Evolutionary conservation across 1,139 yeast genomes (phyloP), one percentile per base, ranked within the genome.

Genomic region (Hemisphaericaspora xylanilytica): DNA sequence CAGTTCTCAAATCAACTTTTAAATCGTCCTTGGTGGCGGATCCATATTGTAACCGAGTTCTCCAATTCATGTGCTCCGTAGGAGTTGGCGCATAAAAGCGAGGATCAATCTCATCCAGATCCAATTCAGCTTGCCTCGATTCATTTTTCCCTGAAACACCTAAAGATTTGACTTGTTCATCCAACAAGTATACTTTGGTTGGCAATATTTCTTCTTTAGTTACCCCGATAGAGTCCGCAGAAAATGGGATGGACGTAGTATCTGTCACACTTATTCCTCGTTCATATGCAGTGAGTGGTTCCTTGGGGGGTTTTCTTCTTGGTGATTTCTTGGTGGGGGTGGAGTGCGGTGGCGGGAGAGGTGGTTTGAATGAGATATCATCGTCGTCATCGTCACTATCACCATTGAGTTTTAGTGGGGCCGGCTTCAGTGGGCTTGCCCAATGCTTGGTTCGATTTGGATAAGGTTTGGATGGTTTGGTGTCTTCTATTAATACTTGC

Each of bases 21-120:
- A 65, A 47, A 35, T 59, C 65, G 4, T 51, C 47, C 13, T 45
- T 42, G 3, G 51, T 50, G 10, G 48, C 48, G 3, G 43, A 49
- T 1, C 62, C 63, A 33, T 49, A 49, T 37, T 55, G 56, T 17
- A 62, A 49, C 21, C 61, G 46, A 36, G 55, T 46, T 10, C 47
- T 46, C 31, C 49, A 42, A 28, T 56, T 56, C 17, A 65, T 51
- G 42, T 69, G 73, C 44, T 68, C 74, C 18, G 61, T 57, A 2
- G 78, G 79, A 1, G 73, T 63, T 3, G 78, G 78, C 2, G 78
- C 78, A 47, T 68, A 66, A 47, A 57, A 69, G 41, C 58, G 58
- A 1, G 78, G 75, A 45, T 70, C 72, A 4, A 72, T 66, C 40
- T 70, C 75, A 43, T 70, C 59, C 1, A 57, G 56, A 30, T 59